A percentile compares a stretch with the other conserved stretches of the same genome.
Evolutionary conservation across 2,329 filamentous ascomycete species (phyloP).

Genomic region (Aureobasidium namibiae): DNA sequence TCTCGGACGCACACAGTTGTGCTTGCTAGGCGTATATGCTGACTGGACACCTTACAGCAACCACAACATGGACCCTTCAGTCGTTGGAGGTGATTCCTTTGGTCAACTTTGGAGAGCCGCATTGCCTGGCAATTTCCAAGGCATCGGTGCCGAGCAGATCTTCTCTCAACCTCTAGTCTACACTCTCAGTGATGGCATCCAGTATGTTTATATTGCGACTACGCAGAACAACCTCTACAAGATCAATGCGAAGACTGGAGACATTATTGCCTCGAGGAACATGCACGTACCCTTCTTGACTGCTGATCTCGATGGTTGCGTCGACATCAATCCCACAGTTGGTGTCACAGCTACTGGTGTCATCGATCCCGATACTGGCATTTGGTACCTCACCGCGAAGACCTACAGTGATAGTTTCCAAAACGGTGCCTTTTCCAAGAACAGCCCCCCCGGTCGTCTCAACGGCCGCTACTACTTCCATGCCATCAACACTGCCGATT

Average conservation of each 20-base stretch:
- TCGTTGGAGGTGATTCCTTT: slow-evolving; percentile 49
- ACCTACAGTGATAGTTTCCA: slow-evolving; percentile 38
- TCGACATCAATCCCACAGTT: slow-evolving; percentile 40
- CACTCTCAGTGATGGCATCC: slow-evolving; percentile 31
- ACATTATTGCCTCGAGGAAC: slow-evolving; percentile 30
- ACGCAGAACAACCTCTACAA: slow-evolving; percentile 53
- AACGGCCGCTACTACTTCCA: slow-evolving; percentile 40
- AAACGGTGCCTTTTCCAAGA: slow-evolving; percentile 17
- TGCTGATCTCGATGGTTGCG: slow-evolving; percentile 39
- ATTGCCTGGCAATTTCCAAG: slow-evolving; percentile 46
- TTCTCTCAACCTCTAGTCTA: slow-evolving; percentile 46
- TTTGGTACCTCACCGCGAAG: slow-evolving; percentile 43
- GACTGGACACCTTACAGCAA: slow-evolving; percentile 26
- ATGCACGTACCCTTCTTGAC: slow-evolving; percentile 43
- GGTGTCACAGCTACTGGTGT: slow-evolving; percentile 44
- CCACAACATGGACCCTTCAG: slow-evolving; percentile 55
- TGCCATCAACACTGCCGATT: slow-evolving; percentile 38
- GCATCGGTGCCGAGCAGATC: slow-evolving; percentile 41
- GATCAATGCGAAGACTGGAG: slow-evolving; percentile 39
- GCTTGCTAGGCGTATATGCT: not conserved
- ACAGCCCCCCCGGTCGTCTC: slow-evolving; percentile 29
- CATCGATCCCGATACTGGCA: slow-evolving; percentile 43
- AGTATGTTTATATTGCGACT: slow-evolving; percentile 47
- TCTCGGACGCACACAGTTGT: not conserved
- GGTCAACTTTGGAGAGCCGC: slow-evolving; percentile 46